Base-by-base conservation (phyloP, 805 yeast species). In the Candida gorgasii region DNA sequence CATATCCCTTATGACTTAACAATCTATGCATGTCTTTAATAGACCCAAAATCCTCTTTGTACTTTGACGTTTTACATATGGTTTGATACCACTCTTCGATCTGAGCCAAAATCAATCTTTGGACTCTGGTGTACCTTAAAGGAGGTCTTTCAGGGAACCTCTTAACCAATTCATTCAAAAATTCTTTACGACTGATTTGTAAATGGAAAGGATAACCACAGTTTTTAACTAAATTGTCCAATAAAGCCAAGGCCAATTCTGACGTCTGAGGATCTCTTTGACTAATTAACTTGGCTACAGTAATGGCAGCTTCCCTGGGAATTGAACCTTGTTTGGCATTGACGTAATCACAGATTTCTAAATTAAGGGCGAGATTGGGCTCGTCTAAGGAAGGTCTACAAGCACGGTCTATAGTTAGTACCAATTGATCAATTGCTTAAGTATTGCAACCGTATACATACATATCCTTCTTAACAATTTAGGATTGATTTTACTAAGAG, bases 81-180 rank as follows among this genome's bases (percentile, higher is more conserved):
- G 98, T 92, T 62, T 88, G 95, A 61, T 87, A 82, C 99, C 99
- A 93, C 63, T 93, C 98, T 64, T 92, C 96, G 56, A 93, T 85
- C 43, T 90, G 88, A 45, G 93, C 90, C 57, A 93, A 73, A 49
- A 92, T 81, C 53, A 89, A 73, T 59, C 89, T 74, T 61, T 93
- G 98, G 18, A 88, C 83, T 49, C 89, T 76, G 14, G 92, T 74
- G 64, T 86, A 89, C 28, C 90, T 79, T 47, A 84, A 67, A 3
- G 97, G 96, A 1, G 99, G 98, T 57, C 88, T 80, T 59, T 90
- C 97, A 1, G 98, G 98, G 67, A 93, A 93, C 60, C 88, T 70
- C 55, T 88, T 86, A 17, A 93, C 99, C 57, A 93, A 75, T 58
- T 89, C 96, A 61, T 93, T 93, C 56, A 93, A 73, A 54, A 93